Base-by-base conservation (phyloP, 2,329 filamentous ascomycete genomes). In the Pleomassaria siparia region DNA sequence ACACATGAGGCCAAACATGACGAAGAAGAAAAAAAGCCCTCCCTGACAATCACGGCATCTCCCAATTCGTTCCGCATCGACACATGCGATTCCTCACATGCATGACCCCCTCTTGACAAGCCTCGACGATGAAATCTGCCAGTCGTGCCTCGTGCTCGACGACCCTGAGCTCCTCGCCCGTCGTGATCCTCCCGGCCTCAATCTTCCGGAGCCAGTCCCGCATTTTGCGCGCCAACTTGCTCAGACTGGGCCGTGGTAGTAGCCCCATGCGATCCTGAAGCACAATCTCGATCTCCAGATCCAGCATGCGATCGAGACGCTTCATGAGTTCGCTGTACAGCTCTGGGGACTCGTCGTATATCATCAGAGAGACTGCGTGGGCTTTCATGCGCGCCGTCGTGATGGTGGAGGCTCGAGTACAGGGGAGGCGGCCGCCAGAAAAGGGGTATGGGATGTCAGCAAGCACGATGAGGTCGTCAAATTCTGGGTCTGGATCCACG, bases 91-190 rank as follows among this genome's bases (percentile, higher is more conserved):
- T 45, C 48, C 60, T 63, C 24, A 67, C 42, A 53, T 69, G 66
- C 56, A 68, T 53, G 2, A 69, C 63, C 1, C 60, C 61, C 16
- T 53, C 53, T 18, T 49, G 26, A 11, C 49, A 53, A 9, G 60
- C 62, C n/a, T 56, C 49, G 2, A 59, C 54, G 10, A 69, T 40
- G 65, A 65, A 68, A 24, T 50, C 42, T n/a, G 46, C 60, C 64
- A 65, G 67, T 39, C 62, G 53, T 18, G 60, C 26, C 46, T 69
- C 63, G 51, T 66, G 64, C 37, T 60, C 51, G 5, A 32, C 29
- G 3, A 67, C 57, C 5, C 53, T 44, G 0, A 39, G 39, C 6
- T 43, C 33, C 12, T 67, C 64, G 0, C 66, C 66, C 3, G 55
- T 64, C 39, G 49, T 46, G 0, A 65, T 28, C 4, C 63, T 49